Conservation (phyloP, 1,284 basidiomycete genomes). For the Cryptococcus floricola region DNA sequence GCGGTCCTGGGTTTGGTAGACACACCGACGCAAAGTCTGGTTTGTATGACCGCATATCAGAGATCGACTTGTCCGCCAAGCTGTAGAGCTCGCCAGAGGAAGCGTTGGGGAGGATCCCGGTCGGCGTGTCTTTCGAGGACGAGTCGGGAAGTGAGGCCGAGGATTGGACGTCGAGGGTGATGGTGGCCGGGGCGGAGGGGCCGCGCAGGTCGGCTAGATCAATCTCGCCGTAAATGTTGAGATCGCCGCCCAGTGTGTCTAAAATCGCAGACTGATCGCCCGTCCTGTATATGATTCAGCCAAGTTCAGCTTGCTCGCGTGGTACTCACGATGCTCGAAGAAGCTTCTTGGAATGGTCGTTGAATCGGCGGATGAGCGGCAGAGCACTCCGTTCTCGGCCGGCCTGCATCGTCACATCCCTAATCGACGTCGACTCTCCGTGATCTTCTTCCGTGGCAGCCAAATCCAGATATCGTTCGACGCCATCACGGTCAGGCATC, state of each 20-base stretch:
- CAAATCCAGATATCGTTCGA: conserved; percentile 78
- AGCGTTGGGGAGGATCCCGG: conserved; percentile 30
- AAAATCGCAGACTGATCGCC: neutral
- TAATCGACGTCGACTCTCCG: conserved; percentile 77
- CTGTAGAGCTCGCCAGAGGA: conserved; percentile 14
- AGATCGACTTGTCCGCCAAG: conserved; percentile 16
- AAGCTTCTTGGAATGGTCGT: conserved; percentile 89
- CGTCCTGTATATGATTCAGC: neutral
- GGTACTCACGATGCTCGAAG: conserved; percentile 48
- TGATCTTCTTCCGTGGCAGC: conserved; percentile 90
- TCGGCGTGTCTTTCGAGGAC: conserved; percentile 20
- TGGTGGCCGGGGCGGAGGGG: conserved; percentile 60
- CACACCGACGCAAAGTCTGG: conserved; percentile 29
- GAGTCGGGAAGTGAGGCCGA: conserved; percentile 10
- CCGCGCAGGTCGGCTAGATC: conserved; percentile 82
- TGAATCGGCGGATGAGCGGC: conserved; percentile 93
- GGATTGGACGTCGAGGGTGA: conserved; percentile 68
- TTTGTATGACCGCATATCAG: conserved; percentile 12
- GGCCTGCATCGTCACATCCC: conserved; percentile 93
- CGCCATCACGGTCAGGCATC: conserved; percentile 56
- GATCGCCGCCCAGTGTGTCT: conserved; percentile 6
- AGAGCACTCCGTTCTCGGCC: conserved; percentile 81
- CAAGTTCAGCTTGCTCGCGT: no score
- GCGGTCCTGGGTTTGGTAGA: conserved; percentile 26
- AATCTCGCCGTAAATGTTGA: conserved; percentile 61